Conservation (phyloP, 495 filamentous ascomycete species). For the Podospora pseudocomata region DNA sequence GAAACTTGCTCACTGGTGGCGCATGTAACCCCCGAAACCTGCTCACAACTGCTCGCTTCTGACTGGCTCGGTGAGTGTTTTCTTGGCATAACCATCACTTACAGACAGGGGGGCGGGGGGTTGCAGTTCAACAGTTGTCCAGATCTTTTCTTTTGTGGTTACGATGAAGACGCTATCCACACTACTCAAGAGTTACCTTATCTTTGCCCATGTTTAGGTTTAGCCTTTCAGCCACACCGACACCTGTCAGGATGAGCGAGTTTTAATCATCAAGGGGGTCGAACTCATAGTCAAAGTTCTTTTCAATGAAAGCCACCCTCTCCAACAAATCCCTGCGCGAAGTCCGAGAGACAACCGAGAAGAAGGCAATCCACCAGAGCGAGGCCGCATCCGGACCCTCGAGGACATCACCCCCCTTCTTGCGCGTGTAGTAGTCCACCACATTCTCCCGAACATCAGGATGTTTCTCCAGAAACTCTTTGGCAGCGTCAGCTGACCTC, state of each 20-base stretch:
- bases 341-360: slow-evolving; percentile 1
- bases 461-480: slow-evolving; percentile 21
- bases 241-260: neutral
- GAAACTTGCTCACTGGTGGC: slow-evolving; percentile 11
- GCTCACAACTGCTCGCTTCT: neutral
- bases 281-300: slow-evolving; percentile 10
- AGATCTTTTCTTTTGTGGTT: slow-evolving; percentile 1
- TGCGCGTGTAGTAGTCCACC: slow-evolving; percentile 21
- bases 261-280: neutral
- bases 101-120: neutral
- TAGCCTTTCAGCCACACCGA: neutral
- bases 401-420: slow-evolving; percentile 22
- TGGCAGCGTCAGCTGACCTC: slow-evolving; percentile 18
- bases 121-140: neutral
- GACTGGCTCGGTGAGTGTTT: neutral
- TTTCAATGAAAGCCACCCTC: slow-evolving; percentile 7
- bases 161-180: neutral
- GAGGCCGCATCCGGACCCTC: slow-evolving; percentile 23
- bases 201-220: neutral
- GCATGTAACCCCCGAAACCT: slow-evolving; percentile 5
- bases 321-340: slow-evolving; percentile 5
- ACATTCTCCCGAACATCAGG: slow-evolving; percentile 20
- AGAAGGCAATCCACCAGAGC: slow-evolving; percentile 20
- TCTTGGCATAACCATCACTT: neutral
- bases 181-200: neutral